phyloP scores from a whole-genome alignment of 179 eudicot genomes.

The Nepenthes alata region DNA sequence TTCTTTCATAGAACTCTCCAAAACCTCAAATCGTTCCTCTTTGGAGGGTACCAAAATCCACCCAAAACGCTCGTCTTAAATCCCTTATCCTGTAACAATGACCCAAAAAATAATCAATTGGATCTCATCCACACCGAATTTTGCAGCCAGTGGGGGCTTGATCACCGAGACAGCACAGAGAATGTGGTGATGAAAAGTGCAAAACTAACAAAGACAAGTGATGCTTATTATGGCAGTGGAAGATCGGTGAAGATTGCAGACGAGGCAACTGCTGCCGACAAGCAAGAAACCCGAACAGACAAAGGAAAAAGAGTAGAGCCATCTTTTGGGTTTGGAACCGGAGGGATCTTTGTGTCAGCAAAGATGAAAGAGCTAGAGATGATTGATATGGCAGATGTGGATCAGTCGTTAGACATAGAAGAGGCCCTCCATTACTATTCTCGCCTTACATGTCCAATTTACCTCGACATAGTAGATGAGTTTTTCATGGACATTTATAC shows the following conservation, averaged over 20 bases:
- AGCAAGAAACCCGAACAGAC: conserved; percentile 4
- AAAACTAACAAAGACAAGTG: background rate
- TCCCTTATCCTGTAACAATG: conserved; percentile 19
- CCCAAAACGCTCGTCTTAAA: conserved; percentile 31
- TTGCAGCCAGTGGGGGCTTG: conserved; percentile 14
- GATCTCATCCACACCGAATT: conserved; percentile 24
- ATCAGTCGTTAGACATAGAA: conserved; percentile 66
- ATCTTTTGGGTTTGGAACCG: conserved; percentile 10
- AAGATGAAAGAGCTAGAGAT: conserved; percentile 69
- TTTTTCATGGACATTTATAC: conserved; percentile 70
- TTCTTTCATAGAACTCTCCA: conserved; percentile 38
- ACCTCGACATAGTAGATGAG: conserved; percentile 60
- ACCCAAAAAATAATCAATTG: conserved; percentile 19
- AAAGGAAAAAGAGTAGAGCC: conserved; percentile 10
- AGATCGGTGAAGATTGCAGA: conserved; percentile 1
- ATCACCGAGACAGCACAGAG: conserved; percentile 8
- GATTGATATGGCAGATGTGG: conserved; percentile 49
- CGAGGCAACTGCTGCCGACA: background rate
- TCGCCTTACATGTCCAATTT: conserved; percentile 50
- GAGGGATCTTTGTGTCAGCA: conserved; percentile 25
- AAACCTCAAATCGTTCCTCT: conserved; percentile 33
- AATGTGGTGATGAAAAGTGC: conserved; percentile 9
- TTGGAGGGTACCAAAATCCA: conserved; percentile 30
- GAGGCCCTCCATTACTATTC: conserved; percentile 75
- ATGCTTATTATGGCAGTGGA: conserved; percentile 4